phyloP scores from a whole-genome alignment of 2,329 filamentous ascomycete species.

The Colletotrichum tabaci region DNA sequence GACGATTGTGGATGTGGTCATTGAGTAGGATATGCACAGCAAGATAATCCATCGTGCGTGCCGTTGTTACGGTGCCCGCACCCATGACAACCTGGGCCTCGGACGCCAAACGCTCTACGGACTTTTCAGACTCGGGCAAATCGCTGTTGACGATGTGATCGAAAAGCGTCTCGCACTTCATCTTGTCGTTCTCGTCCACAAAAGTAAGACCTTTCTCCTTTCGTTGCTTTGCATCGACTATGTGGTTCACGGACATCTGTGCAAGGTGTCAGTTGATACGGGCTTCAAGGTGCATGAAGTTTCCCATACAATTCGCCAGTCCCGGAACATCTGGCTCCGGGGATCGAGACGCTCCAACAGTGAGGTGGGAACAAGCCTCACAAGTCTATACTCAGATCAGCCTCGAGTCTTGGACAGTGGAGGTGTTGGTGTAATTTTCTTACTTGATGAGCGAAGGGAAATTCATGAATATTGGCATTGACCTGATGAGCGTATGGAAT shows the following conservation, averaged over 20 bases:
- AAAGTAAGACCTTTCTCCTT: background rate
- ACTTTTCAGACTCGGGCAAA: background rate
- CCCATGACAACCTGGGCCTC: constrained; percentile 58
- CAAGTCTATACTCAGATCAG: background rate
- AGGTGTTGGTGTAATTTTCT: too few species aligned
- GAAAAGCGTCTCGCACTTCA: constrained; percentile 51
- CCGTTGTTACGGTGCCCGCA: constrained; percentile 67
- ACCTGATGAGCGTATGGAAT: background rate
- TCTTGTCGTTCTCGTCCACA: constrained; percentile 4
- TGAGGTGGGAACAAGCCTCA: background rate
- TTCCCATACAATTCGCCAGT: background rate
- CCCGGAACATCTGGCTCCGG: constrained; percentile 8
- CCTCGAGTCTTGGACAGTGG: background rate
- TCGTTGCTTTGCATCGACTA: background rate
- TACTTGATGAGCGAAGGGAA: background rate
- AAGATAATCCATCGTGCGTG: constrained; percentile 52
- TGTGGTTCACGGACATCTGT: constrained; percentile 8
- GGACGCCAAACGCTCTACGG: background rate
- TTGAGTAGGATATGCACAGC: constrained; percentile 54
- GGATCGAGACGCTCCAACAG: constrained; percentile 3
- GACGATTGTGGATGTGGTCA: constrained; percentile 48
- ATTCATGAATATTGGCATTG: background rate
- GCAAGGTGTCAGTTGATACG: background rate
- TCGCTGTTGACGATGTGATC: constrained; percentile 48
- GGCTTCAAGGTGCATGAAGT: background rate